Evolutionary conservation across 129 eudicot genomes (phyloP), one percentile per base, ranked within the genome.

Genomic region (Gnaphalium uliginosum): DNA sequence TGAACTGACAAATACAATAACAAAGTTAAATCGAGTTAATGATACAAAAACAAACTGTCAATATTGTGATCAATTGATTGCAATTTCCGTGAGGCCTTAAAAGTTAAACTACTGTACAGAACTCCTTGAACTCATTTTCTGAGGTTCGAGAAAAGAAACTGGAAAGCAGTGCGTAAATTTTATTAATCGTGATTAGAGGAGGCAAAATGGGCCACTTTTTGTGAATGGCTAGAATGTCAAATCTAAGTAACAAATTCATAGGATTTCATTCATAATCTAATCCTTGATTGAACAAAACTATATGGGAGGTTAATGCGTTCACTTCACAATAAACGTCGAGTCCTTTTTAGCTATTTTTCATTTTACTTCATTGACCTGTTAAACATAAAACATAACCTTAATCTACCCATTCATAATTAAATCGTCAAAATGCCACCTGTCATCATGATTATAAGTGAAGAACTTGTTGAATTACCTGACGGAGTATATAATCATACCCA

Each of bases 401-500:
- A 46, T 46, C 53, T 46, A 46, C n/a, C 1, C 18, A 46, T 46
- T 46, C 6, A 13, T 14, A 6, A 46, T 46, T 13, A 14, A 14
- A 46, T 46, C n/a, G 18, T 46, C 53, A 46, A 13, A 46, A 14
- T 11, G 53, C 53, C 53, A 46, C 53, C 53, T 46, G n/a, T 14
- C 2, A 46, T 11, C 0, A n/a, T 46, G 53, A 54, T 64, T 27
- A 32, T 1, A 6, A 50, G 25, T 27, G 33, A 75, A 3, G 66
- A 29, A 4, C 32, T 78, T 14, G 53, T 22, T 78, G n/a, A 59
- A 8, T 80, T 82, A 88, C 98, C 96, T 89, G 96, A 23, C 98
- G 96, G 15, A 90, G 85, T 17, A 93, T 81, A 68, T 83, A 90
- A 86, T 92, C 96, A 81, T 92, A 92, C 25, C 98, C 98, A 57